Conservation (phyloP, 1,139 yeast genomes). For the Scheffersomyces illinoinensis region DNA sequence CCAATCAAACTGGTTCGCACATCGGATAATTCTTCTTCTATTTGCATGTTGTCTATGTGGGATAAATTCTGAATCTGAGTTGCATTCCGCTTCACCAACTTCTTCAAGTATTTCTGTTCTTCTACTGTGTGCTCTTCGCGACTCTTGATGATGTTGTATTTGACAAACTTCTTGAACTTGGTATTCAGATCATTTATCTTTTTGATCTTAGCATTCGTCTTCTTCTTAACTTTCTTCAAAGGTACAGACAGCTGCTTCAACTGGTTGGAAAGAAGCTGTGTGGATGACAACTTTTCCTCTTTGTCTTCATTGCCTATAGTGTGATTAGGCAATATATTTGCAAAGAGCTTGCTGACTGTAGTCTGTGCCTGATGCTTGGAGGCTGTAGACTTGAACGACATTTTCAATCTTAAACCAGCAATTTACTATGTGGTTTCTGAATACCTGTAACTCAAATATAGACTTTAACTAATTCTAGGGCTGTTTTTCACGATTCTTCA, state of each 20-base stretch:
- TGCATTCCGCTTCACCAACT: constrained; percentile 51
- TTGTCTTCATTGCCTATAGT: constrained; percentile 18
- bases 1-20: constrained; percentile 42
- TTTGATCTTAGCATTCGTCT: constrained; percentile 33
- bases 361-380: constrained; percentile 37
- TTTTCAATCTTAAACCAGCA: constrained; percentile 3
- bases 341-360: constrained; percentile 44
- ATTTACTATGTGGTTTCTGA: not conserved
- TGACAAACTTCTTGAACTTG: constrained; percentile 50
- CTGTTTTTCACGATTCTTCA: not conserved
- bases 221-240: constrained; percentile 32
- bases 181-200: constrained; percentile 35
- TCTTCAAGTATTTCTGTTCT: constrained; percentile 50
- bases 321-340: constrained; percentile 41
- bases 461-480: not conserved
- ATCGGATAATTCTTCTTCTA: constrained; percentile 45
- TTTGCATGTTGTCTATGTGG: constrained; percentile 45
- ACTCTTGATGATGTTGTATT: constrained; percentile 48
- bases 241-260: constrained; percentile 11
- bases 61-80: constrained; percentile 43
- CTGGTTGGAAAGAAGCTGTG: constrained; percentile 20
- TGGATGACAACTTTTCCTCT: constrained; percentile 14
- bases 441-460: too few species aligned
- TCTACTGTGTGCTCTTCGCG: constrained; percentile 40
- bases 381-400: constrained; percentile 31